Conservation (phyloP, 1,284 basidiomycete species). For the Trichosporon sp. region DNA sequence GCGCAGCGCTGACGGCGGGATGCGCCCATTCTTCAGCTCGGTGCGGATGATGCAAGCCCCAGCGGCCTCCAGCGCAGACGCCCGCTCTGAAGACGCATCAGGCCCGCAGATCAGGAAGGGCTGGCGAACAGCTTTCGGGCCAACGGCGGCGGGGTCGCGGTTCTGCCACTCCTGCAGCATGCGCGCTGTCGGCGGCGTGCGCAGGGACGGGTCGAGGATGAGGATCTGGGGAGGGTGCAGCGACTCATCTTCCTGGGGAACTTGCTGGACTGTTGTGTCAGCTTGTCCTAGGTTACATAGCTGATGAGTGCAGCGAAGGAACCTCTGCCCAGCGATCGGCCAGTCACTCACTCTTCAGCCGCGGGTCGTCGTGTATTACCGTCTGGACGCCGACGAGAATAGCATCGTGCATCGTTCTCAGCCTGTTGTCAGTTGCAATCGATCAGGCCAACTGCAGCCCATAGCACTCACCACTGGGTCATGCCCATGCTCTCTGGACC, state of each 20-base stretch:
- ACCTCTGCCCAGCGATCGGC: neutral
- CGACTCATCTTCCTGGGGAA: conserved; percentile 22
- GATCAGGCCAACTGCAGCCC: too few relatives aligned
- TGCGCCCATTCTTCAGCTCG: conserved; percentile 49
- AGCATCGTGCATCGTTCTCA: conserved; percentile 83
- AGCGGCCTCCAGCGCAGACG: conserved; percentile 37
- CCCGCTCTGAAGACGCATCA: conserved; percentile 28
- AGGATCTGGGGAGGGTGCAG: conserved; percentile 65
- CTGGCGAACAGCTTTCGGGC: conserved; percentile 58
- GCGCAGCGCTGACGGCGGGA: conserved; percentile 58
- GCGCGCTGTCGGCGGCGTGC: conserved; percentile 64
- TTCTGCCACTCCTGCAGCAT: conserved; percentile 54
- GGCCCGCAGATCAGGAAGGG: conserved; percentile 67
- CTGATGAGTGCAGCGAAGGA: neutral
- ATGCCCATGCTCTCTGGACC: conserved; percentile 84
- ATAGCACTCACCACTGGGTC: conserved; percentile 73
- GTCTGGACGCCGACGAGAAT: conserved; percentile 91
- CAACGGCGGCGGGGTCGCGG: conserved; percentile 11
- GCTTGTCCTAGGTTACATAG: neutral
- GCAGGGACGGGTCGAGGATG: conserved; percentile 72
- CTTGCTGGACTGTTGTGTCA: conserved; percentile 32
- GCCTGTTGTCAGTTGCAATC: conserved; percentile 52
- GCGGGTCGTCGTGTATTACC: conserved; percentile 84
- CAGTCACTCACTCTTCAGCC: conserved; percentile 70
- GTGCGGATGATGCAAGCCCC: conserved; percentile 43